phyloP scores from a whole-genome alignment of 306 rosid species.

The Erythrophleum fordii region DNA sequence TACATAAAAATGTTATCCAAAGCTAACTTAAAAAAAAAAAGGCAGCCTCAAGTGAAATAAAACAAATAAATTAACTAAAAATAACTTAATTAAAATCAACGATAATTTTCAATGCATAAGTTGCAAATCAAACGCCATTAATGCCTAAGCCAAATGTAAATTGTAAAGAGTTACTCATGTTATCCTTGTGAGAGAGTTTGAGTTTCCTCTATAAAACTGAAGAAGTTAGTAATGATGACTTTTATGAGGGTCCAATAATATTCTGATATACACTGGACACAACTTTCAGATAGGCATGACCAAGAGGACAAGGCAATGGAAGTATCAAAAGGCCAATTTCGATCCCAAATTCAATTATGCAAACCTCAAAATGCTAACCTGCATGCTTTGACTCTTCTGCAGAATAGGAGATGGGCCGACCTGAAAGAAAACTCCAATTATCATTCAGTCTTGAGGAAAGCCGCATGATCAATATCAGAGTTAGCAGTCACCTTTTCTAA shows the following conservation, averaged over 20 bases:
- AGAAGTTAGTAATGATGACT: background rate
- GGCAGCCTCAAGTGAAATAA: too few relatives aligned
- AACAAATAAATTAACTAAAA: too few relatives aligned
- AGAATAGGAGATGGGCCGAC: constrained; percentile 67
- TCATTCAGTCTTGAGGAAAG: constrained; percentile 33
- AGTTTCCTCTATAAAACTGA: background rate
- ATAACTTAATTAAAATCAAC: too few relatives aligned
- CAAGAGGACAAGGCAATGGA: constrained; percentile 15
- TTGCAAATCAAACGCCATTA: constrained; percentile 34
- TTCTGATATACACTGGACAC: constrained; percentile 23
- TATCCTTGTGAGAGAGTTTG: constrained; percentile 6
- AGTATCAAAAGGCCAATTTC: constrained; percentile 12
- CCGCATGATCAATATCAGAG: constrained; percentile 3
- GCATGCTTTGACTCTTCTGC: constrained; percentile 94
- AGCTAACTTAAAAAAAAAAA: too few relatives aligned
- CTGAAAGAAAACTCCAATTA: constrained; percentile 55
- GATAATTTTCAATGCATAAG: too few relatives aligned
- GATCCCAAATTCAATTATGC: constrained; percentile 16
- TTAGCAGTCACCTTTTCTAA: constrained; percentile 69
- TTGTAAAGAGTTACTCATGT: background rate
- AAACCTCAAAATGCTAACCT: constrained; percentile 72
- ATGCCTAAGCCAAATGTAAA: constrained; percentile 20
- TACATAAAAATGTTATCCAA: too few relatives aligned
- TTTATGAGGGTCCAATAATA: constrained; percentile 1
- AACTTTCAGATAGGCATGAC: background rate